These are phyloP conservation scores for Acanthamoeba sp. DNA, from an alignment of 208 protist genomes.

Conservation along the genomic window DNA sequence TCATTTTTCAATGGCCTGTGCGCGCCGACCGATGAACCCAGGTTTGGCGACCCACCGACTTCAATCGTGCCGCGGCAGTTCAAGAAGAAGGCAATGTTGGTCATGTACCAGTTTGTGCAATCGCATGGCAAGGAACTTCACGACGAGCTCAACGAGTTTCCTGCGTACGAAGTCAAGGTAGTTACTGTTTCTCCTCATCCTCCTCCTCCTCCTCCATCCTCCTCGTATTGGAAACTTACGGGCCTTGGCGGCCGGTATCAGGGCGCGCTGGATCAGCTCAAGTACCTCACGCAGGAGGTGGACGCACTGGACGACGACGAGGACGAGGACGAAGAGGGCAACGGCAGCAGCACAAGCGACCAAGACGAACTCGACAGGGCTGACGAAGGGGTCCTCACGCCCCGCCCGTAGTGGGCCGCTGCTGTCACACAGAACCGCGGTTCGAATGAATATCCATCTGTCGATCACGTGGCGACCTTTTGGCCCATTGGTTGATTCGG, in stretches of 20 bases:
- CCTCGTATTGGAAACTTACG: too few relatives aligned
- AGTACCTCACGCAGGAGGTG: conserved; percentile 38
- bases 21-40: not conserved
- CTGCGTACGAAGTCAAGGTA: conserved; percentile 7
- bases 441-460: too few relatives aligned
- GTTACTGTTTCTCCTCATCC: not conserved
- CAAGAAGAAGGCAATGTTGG: conserved; percentile 1
- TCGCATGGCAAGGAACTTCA: not conserved
- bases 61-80: conserved; percentile 43
- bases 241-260: too few relatives aligned
- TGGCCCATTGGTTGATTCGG: too few relatives aligned
- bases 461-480: too few relatives aligned
- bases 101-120: conserved; percentile 52
- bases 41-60: conserved; percentile 8
- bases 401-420: not conserved
- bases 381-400: not conserved
- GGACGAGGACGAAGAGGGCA: not conserved
- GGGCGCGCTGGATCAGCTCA: not conserved
- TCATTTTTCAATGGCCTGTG: not conserved
- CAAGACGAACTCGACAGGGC: conserved; percentile 9
- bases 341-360: conserved; percentile 18
- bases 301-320: not conserved
- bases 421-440: too few relatives aligned
- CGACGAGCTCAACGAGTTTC: conserved; percentile 43
- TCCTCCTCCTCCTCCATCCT: too few relatives aligned